Conservation (phyloP, 257 asterid genomes). For the Euphrasia confusa region DNA sequence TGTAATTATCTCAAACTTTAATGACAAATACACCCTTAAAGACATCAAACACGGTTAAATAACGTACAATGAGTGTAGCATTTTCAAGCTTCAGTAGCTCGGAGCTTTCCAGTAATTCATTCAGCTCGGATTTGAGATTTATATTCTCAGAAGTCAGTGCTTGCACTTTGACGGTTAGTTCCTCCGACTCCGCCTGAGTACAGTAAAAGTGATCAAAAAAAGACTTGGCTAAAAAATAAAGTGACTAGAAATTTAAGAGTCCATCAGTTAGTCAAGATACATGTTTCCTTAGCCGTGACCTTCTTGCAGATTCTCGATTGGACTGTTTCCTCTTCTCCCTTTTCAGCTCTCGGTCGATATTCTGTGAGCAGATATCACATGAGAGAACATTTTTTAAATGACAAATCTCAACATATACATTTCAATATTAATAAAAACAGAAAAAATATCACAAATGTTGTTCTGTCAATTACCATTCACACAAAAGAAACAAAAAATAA, state of each 20-base stretch:
- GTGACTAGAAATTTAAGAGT: background rate
- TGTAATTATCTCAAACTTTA: no score
- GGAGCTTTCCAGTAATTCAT: conserved; percentile 50
- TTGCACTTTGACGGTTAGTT: conserved; percentile 69
- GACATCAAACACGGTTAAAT: background rate
- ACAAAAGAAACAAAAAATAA: background rate
- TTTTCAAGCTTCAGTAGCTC: conserved; percentile 73
- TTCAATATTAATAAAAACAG: background rate
- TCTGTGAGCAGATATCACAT: conserved; percentile 35
- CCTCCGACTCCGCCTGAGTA: conserved; percentile 87
- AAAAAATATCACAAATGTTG: background rate
- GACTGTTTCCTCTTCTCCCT: conserved; percentile 97
- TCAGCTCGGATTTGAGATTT: conserved; percentile 68
- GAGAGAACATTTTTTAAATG: background rate
- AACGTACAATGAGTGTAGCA: conserved; percentile 51
- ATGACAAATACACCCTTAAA: no score
- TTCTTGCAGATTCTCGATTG: conserved; percentile 94
- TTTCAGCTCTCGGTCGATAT: conserved; percentile 66
- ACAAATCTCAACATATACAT: background rate
- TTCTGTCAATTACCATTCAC: background rate
- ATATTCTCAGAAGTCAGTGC: conserved; percentile 59
- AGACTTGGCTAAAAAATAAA: background rate
- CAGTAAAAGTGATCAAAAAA: background rate
- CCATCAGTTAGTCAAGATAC: conserved; percentile 29
- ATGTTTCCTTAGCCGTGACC: conserved; percentile 98